phyloP scores from a whole-genome alignment of 1,284 basidiomycete species.

The Trichosporon coremiiforme region DNA sequence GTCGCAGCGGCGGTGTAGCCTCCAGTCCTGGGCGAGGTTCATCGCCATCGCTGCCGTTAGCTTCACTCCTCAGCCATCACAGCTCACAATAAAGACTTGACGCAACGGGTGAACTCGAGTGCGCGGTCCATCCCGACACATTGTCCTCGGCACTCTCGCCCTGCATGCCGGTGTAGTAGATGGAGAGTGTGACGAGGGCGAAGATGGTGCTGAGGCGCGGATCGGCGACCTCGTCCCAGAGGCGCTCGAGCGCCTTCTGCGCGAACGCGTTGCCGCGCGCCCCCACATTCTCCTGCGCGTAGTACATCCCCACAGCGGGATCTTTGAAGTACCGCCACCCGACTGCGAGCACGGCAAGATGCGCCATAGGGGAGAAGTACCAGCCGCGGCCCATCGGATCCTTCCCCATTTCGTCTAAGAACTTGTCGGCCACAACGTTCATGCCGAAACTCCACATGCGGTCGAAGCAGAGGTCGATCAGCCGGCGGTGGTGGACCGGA shows the following conservation, averaged over 20 bases:
- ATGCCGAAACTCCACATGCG: constrained; percentile 32
- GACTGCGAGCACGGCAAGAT: constrained; percentile 31
- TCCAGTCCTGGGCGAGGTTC: constrained; percentile 18
- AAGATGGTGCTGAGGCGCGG: constrained; percentile 31
- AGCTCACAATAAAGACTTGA: constrained; percentile 18
- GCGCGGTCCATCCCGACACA: background rate
- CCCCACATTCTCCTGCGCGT: constrained; percentile 16
- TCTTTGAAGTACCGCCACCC: constrained; percentile 35
- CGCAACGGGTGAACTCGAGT: constrained; percentile 19
- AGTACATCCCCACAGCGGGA: constrained; percentile 29
- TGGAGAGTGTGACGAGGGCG: constrained; percentile 27
- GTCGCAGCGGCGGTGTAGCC: constrained; percentile 35
- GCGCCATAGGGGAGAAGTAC: constrained; percentile 35
- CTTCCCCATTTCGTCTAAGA: constrained; percentile 30
- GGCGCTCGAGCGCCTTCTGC: constrained; percentile 27
- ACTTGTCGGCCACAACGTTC: constrained; percentile 32
- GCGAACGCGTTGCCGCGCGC: constrained; percentile 31
- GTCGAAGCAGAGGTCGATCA: constrained; percentile 33
- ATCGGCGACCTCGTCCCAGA: constrained; percentile 29
- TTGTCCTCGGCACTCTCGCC: constrained; percentile 28
- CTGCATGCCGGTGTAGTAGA: constrained; percentile 31
- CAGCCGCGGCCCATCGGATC: constrained; percentile 27
- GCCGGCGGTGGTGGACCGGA: constrained; percentile 28
- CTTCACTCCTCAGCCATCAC: no score
- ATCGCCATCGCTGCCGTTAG: constrained; percentile 19